Evolutionary conservation across 2,329 filamentous ascomycete species (phyloP), one percentile per base, ranked within the genome.

Genomic region (Trichoderma sp.): DNA sequence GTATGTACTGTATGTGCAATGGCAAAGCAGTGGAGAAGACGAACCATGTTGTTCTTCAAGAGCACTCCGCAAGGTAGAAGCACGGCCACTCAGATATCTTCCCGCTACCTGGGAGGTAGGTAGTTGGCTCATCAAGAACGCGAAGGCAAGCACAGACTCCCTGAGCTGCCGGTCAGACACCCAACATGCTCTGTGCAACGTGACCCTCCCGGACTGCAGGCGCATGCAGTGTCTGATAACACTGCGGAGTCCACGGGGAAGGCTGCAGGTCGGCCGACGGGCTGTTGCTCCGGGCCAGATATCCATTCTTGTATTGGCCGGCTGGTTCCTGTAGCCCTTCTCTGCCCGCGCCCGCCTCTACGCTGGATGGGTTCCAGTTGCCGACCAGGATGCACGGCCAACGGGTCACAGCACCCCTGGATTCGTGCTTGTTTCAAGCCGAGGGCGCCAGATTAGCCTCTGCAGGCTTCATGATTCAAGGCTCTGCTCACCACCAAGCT

Each of bases 391-490:
- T 39, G 19, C 41, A 55, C 51, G 28, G 60, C 7, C 7, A 43
- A 55, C 41, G 44, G 58, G 43, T 55, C 60, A 19, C 26, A 55
- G 41, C 61, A 17, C 52, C 61, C 61, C 61, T 64, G 61, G 52
- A 55, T 45, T 21, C 60, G 21, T 39, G 30, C 61, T 39, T 51
- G 61, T 64, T 64, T 64, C 61, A 57, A 56, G 61, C 61, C 60
- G 41, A 47, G 26, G 51, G 43, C 41, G 41, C 60, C 61, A 64
- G 61, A 64, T 64, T 64, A 57, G 51, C 61, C 57, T 52, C 30
- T 57, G 43, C 61, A 64, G 61, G 52, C 61, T 43, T 44, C 39
- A 64, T 57, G 61, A 64, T 57, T 64, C 51, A 57, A 64, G 61
- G 2, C 43, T 50, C 47, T 43, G 47, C 51, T 15, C 52, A 43